Conservation (phyloP, 257 asterid genomes). For the Solanum appendiculatum region DNA sequence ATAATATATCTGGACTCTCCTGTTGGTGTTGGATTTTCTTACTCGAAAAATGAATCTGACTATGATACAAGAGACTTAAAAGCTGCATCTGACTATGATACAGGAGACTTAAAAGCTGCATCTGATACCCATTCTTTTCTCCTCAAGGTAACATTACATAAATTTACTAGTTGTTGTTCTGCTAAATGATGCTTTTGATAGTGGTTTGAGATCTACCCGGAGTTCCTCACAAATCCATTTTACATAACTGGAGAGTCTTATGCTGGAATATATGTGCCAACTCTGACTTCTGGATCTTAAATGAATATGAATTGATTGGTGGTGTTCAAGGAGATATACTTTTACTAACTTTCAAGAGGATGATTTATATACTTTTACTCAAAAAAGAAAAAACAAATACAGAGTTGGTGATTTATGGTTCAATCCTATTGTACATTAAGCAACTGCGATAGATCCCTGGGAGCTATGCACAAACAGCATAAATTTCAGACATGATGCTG, state of each 20-base stretch:
- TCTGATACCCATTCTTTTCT: constrained; percentile 70
- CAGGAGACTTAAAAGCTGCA: no score
- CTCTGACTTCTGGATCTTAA: constrained; percentile 36
- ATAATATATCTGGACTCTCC: constrained; percentile 85
- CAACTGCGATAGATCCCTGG: constrained; percentile 41
- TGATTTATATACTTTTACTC: not conserved
- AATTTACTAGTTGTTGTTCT: not conserved
- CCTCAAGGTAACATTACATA: constrained; percentile 47
- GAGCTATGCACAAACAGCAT: constrained; percentile 67
- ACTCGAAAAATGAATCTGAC: constrained; percentile 57
- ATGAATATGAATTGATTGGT: not conserved
- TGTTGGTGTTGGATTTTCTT: constrained; percentile 86
- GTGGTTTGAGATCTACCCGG: constrained; percentile 96
- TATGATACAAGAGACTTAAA: constrained; percentile 74
- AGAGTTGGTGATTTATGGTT: not conserved
- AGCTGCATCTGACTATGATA: no score
- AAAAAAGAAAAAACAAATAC: not conserved
- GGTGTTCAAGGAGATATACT: constrained; percentile 51
- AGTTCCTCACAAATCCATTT: constrained; percentile 65
- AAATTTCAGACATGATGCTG: constrained; percentile 50
- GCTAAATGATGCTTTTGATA: constrained; percentile 18
- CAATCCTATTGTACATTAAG: constrained; percentile 22
- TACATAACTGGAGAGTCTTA: constrained; percentile 87
- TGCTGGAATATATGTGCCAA: constrained; percentile 93
- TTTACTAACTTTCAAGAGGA: not conserved